Evolutionary conservation across 352 stramenopile species (phyloP), one percentile per base, ranked within the genome.

Genomic region (Pythium dissotocum): DNA sequence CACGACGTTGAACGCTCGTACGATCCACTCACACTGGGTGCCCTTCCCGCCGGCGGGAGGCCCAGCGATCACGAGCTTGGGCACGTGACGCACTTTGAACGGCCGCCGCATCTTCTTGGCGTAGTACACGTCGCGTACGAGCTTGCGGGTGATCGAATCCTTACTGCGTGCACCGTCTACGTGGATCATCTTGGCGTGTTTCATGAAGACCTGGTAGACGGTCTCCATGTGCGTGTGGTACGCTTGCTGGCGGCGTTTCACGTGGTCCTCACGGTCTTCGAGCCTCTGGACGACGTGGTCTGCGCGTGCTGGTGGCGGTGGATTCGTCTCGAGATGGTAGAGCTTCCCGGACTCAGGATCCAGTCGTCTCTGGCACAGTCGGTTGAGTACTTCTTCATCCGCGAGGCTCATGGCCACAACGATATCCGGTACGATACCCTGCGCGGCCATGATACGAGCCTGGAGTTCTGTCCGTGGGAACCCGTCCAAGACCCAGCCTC

Each of bases 21-120:
- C 89, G 35, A 98, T 91, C 66, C 89, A 82, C 73, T 98, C 93
- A 71, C 97, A 99, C 69, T 99, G 97, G 6, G 96, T 99, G 46
- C 97, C 96, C 75, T 99, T 99, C 38, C 97, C 97, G 44, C 84
- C 88, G 0, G 96, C 97, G 16, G 97, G 97, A 16, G 96, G 90
- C 1, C 97, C 97, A 0, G 85, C 85, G 61, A 98, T 98, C 61
- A 98, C 93, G 36, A 98, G 75, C 30, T 77, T 79, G 4, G 81
- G 87, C n/a, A 77, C 79, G 24, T 77, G 69, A 2, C 73, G 77
- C 6, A 90, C 58, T 36, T 63, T 68, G 6, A 90, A 56, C 5
- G 82, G 75, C 0, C 72, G 78, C 0, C 79, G 80, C 62, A 80
- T 72, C 9, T 82, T 79, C 13, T 77, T 73, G 13, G 67, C 73